Evolutionary conservation across 2,329 filamentous ascomycete genomes (phyloP).

Genomic region (Fusarium miscanthi): DNA sequence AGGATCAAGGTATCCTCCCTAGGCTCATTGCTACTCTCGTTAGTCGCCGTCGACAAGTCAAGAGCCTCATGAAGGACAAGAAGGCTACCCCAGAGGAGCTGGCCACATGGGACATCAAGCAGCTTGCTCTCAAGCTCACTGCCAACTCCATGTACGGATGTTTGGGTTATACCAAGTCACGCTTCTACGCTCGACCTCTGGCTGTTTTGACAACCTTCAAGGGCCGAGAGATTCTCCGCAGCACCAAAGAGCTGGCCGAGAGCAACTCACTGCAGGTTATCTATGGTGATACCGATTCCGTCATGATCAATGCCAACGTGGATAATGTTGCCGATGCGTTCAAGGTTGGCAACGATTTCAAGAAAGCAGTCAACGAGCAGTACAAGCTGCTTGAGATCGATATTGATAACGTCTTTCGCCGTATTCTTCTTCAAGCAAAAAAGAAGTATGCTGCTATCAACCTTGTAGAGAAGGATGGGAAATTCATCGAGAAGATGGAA

Average conservation of each 20-base stretch:
- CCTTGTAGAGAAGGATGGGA: conserved; percentile 87
- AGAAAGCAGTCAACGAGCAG: conserved; percentile 90
- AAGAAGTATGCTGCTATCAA: conserved; percentile 99
- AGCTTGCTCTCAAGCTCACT: conserved; percentile 94
- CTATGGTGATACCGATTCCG: conserved; percentile 98
- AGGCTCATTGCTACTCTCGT: conserved; percentile 93
- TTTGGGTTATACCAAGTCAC: conserved; percentile 94
- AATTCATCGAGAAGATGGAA: conserved; percentile 93
- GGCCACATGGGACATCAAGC: conserved; percentile 97
- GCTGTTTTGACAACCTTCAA: conserved; percentile 97
- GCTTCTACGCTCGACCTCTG: conserved; percentile 94
- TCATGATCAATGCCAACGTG: conserved; percentile 99
- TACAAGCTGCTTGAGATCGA: conserved; percentile 96
- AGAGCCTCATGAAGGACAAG: conserved; percentile 96
- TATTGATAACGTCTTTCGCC: conserved; percentile 96
- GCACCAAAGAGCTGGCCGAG: conserved; percentile 95
- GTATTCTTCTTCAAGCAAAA: conserved; percentile 94
- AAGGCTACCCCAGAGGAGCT: conserved; percentile 86
- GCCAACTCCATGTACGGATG: conserved; percentile 99
- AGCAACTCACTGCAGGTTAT: conserved; percentile 92
- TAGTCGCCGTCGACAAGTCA: conserved; percentile 88
- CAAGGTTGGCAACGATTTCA: conserved; percentile 94
- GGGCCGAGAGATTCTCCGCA: conserved; percentile 94
- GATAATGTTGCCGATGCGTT: conserved; percentile 91
- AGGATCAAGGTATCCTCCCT: conserved; percentile 87